Conservation (phyloP, 495 filamentous ascomycete species). For the Penicillium dipodomyicola region DNA sequence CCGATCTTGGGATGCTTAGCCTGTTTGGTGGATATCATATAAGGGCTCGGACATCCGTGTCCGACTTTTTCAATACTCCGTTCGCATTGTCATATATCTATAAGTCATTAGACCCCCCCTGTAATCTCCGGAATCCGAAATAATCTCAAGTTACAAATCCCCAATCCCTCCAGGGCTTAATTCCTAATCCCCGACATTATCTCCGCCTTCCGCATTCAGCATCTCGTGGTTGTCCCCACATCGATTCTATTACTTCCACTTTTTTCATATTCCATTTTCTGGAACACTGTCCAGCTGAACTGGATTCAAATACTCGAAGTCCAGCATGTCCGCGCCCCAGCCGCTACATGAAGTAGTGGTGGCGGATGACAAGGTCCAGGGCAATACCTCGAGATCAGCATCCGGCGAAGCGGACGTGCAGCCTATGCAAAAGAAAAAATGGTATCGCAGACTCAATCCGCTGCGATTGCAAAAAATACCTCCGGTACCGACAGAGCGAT, state of each 20-base stretch:
- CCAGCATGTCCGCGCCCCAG: conserved; percentile 20
- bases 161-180: background rate
- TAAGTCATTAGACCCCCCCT: too few species aligned
- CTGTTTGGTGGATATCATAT: background rate
- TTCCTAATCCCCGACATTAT: background rate
- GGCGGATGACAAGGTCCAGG: conserved; percentile 17
- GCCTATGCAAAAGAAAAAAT: conserved; percentile 38
- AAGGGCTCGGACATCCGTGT: background rate
- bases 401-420: conserved; percentile 19
- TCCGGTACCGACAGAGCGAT: conserved; percentile 52
- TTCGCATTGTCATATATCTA: background rate
- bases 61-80: background rate
- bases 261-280: background rate
- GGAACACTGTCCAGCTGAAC: background rate
- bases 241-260: background rate
- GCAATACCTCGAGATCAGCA: conserved; percentile 16
- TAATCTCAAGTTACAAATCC: background rate
- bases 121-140: too few species aligned
- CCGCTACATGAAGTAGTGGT: conserved; percentile 19
- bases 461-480: conserved; percentile 50
- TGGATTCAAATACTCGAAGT: background rate
- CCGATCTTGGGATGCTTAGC: background rate
- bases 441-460: conserved; percentile 56
- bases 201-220: background rate
- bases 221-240: background rate